Conservation (phyloP, 768 basidiomycete species). For the Strobilomyces echinocephalus region DNA sequence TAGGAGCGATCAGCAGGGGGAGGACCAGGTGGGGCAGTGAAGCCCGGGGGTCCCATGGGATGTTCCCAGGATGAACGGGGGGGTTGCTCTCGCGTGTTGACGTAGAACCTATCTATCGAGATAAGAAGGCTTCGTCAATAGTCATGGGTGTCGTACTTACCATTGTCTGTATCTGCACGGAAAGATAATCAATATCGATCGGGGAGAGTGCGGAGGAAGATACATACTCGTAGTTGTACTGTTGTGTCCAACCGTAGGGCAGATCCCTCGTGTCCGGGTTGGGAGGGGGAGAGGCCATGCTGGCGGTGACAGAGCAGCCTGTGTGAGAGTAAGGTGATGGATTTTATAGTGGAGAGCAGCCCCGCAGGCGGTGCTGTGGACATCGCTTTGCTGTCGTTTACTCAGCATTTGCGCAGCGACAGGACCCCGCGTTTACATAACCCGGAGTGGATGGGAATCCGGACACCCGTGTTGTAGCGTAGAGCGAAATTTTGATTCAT, state of each 20-base stretch:
- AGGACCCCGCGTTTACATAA: slow-evolving; percentile 1
- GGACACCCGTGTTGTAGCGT: too few species aligned
- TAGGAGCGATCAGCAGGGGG: slow-evolving; percentile 40
- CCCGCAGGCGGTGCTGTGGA: slow-evolving; percentile 25
- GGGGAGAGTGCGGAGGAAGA: not conserved
- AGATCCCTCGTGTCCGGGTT: slow-evolving; percentile 56
- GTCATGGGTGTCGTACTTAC: slow-evolving; percentile 34
- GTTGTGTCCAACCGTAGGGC: slow-evolving; percentile 64
- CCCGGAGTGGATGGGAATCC: too few species aligned
- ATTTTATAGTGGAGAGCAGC: slow-evolving; percentile 19
- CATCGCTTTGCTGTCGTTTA: slow-evolving; percentile 32
- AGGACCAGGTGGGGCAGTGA: slow-evolving; percentile 35
- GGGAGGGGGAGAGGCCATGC: slow-evolving; percentile 43
- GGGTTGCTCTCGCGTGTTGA: slow-evolving; percentile 59
- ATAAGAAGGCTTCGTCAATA: not conserved
- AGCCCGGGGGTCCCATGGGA: slow-evolving; percentile 50
- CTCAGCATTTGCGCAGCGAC: slow-evolving; percentile 15
- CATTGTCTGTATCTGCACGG: slow-evolving; percentile 57
- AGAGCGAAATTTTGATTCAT: too few species aligned
- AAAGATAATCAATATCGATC: slow-evolving; percentile 25
- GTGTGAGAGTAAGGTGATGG: slow-evolving; percentile 24
- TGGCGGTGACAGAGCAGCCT: slow-evolving; percentile 12
- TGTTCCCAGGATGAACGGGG: slow-evolving; percentile 68
- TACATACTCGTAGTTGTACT: slow-evolving; percentile 64
- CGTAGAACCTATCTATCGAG: slow-evolving; percentile 59